Base-by-base conservation (phyloP, 352 stramenopile genomes). In the Pythium insidiosum region DNA sequence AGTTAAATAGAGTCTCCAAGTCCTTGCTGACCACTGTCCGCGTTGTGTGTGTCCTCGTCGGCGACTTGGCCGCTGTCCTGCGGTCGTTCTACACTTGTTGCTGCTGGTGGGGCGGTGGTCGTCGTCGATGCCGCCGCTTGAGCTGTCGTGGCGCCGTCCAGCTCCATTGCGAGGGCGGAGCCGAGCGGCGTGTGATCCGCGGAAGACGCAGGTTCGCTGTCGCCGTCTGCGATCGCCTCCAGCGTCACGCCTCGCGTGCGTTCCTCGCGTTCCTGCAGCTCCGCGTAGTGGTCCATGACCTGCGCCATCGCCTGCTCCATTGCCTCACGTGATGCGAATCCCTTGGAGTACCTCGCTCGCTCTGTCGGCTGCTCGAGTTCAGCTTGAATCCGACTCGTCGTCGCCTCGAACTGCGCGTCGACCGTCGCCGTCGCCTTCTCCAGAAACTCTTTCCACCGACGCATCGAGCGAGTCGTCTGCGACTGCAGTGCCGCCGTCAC, bases 371-470 rank as follows among this genome's bases (percentile, higher is more conserved):
- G 63, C 38, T 66, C 49, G 33, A 88, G 38, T 30, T 84, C 66
- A 9, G 53, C 44, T 3, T 58, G 52, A 45, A 90, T 90, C 15
- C 49, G 36, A n/a, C 55, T 61, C 7, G 75, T 90, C 23, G 63
- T 50, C 15, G 64, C 52, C 3, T 76, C 22, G 23, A 76, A 90
- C 13, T 49, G 43, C 9, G 54, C 38, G 22, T 85, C 62, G 15
- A 85, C 15, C 5, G 51, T 41, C n/a, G 63, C 68, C n/a, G 74
- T 90, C 3, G 51, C 59, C 16, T 64, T 61, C 20, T 80, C 73
- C 26, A 90, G 38, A 45, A 87, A 90, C 30, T 68, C 44, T 23
- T 68, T 73, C 78, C 78, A 90, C 18, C 71, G 52, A 29, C 56
- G 53, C 31, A 72, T 65, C 1, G 68, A 61, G 3, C 36, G 34